These are phyloP conservation scores for Candida pseudoglaebosa DNA, from an alignment of 805 yeast species.

Conservation along the genomic window DNA sequence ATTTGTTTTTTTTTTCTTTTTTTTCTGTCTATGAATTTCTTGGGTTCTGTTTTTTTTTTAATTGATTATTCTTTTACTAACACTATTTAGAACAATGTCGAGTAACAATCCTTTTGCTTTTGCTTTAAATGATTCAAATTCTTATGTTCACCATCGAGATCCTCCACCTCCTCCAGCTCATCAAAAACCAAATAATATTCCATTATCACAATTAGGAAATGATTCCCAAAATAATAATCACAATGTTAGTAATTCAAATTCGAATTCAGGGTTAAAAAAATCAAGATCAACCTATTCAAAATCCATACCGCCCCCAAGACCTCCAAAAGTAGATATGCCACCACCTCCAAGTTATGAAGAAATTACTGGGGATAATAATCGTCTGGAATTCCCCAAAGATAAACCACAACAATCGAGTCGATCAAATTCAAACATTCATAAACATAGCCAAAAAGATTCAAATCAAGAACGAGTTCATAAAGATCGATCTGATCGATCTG, in stretches of 20 bases:
- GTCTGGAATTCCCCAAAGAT: conserved; percentile 52
- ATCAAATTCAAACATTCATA: conserved; percentile 8
- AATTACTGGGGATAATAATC: conserved; percentile 48
- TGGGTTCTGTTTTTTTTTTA: no score
- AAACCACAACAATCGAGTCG: conserved; percentile 30
- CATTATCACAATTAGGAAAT: not conserved
- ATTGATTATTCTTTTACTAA: not conserved
- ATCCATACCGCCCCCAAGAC: conserved; percentile 20
- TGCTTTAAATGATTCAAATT: conserved; percentile 36
- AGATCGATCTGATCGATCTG: conserved; percentile 9
- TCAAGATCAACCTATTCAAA: conserved; percentile 7
- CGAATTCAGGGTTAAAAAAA: no score
- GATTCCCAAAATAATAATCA: not conserved
- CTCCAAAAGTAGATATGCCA: conserved; percentile 30
- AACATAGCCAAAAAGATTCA: conserved; percentile 2
- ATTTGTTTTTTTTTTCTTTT: not conserved
- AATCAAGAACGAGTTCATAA: conserved; percentile 4
- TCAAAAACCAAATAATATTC: not conserved
- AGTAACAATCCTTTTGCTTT: conserved; percentile 55
- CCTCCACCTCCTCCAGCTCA: conserved; percentile 30
- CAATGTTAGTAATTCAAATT: no score
- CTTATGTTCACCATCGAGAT: conserved; percentile 34
- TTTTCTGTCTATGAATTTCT: no score
- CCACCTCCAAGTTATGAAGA: conserved; percentile 77
- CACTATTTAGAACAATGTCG: conserved; percentile 29